These are phyloP conservation scores for Parachaetomium inaequale DNA, from an alignment of 495 filamentous ascomycete genomes.

Conservation along the genomic window DNA sequence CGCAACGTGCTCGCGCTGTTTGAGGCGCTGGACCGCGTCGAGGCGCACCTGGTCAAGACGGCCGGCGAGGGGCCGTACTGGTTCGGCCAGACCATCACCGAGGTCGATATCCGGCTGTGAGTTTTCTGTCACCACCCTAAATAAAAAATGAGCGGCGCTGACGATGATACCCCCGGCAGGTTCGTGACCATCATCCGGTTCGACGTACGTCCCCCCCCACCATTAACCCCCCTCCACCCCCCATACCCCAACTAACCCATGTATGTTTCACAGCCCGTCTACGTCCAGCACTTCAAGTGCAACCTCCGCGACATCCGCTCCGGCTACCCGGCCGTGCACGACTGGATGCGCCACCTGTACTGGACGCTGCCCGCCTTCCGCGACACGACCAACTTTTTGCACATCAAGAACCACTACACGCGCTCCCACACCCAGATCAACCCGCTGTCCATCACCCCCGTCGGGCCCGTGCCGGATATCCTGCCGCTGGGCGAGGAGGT, in stretches of 20 bases:
- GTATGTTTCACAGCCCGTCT: constrained; percentile 44
- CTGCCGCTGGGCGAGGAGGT: constrained; percentile 45
- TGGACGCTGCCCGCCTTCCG: constrained; percentile 67
- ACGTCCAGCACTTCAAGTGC: constrained; percentile 65
- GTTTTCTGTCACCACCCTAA: neutral
- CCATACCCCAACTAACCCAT: neutral
- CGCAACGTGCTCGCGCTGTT: constrained; percentile 58
- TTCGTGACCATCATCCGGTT: constrained; percentile 64
- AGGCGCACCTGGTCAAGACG: constrained; percentile 48
- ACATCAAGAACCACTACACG: constrained; percentile 56
- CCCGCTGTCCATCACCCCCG: constrained; percentile 58
- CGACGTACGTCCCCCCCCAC: constrained; percentile 46
- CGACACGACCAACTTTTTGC: constrained; percentile 65
- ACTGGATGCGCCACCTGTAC: constrained; percentile 68
- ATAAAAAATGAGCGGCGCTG: neutral
- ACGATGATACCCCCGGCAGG: neutral
- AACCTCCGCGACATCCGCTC: constrained; percentile 66
- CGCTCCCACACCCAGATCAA: constrained; percentile 57
- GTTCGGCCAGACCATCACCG: constrained; percentile 62
- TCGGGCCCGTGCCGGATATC: constrained; percentile 64
- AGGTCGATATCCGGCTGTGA: constrained; percentile 62
- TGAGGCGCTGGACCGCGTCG: constrained; percentile 58
- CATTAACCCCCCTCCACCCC: neutral
- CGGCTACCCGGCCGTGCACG: constrained; percentile 65
- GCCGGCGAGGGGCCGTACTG: constrained; percentile 54